Conservation (phyloP, 441 rosid genomes). For the Adansonia gregorii region DNA sequence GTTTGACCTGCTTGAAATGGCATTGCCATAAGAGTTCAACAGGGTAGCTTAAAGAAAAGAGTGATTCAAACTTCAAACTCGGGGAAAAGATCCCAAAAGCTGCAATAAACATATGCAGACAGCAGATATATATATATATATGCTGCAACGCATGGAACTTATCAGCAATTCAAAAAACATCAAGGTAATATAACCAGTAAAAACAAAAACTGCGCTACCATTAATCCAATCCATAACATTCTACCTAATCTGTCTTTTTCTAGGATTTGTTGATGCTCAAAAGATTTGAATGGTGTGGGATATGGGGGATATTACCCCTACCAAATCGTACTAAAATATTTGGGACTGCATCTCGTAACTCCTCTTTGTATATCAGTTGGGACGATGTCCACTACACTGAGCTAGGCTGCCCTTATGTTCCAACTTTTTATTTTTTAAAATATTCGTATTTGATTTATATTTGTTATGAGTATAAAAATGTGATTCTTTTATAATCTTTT, state of each 20-base stretch:
- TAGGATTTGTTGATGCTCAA: slow-evolving; percentile 39
- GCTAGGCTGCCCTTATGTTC: too few species aligned
- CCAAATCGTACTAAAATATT: slow-evolving; percentile 30
- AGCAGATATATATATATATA: not conserved
- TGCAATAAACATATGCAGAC: not conserved
- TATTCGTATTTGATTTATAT: too few species aligned
- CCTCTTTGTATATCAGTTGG: slow-evolving; percentile 51
- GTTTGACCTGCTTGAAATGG: slow-evolving; percentile 16
- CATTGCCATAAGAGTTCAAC: slow-evolving; percentile 43
- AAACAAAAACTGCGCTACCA: not conserved
- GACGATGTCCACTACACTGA: slow-evolving; percentile 53
- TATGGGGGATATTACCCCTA: slow-evolving; percentile 42
- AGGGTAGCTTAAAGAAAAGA: slow-evolving; percentile 37
- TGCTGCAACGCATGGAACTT: slow-evolving; percentile 37
- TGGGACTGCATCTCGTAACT: too few species aligned
- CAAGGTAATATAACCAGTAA: slow-evolving; percentile 17
- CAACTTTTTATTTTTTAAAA: too few species aligned
- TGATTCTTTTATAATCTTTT: too few species aligned
- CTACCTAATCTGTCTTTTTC: not conserved
- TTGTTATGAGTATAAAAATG: too few species aligned
- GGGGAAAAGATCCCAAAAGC: slow-evolving; percentile 36
- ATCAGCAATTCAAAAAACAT: slow-evolving; percentile 27
- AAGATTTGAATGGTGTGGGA: slow-evolving; percentile 27
- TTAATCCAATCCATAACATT: not conserved
- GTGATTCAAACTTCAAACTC: slow-evolving; percentile 28